A percentile compares a stretch with the other conserved stretches of the same genome.
Conservation (phyloP, 139 green algal genomes). For the Mesotaenium endlicherianum region DNA sequence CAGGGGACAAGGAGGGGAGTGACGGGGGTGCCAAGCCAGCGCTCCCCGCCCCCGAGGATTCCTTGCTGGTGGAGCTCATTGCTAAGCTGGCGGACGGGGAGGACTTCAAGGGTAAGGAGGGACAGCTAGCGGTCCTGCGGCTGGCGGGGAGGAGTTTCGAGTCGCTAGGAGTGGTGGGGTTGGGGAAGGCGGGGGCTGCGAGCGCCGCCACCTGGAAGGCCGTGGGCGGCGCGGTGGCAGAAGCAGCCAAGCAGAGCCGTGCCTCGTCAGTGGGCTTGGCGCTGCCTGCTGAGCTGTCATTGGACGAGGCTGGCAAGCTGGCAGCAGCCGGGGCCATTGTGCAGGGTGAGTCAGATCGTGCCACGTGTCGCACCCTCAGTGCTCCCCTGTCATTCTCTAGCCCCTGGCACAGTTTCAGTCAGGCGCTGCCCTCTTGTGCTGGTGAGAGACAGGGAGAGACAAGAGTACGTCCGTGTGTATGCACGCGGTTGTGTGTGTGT, state of each 20-base stretch:
- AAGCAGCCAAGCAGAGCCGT: slow-evolving; percentile 12
- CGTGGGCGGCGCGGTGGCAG: not conserved
- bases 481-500: not conserved
- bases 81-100: slow-evolving; percentile 22
- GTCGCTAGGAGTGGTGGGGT: slow-evolving; percentile 20
- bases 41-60: no score
- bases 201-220: slow-evolving; percentile 4
- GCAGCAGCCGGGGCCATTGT: slow-evolving; percentile 8
- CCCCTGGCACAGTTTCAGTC: not conserved
- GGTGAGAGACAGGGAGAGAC: not conserved
- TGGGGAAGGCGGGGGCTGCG: slow-evolving; percentile 29
- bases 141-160: slow-evolving; percentile 16
- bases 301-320: not conserved
- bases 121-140: slow-evolving; percentile 26
- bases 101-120: slow-evolving; percentile 49
- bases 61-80: no score
- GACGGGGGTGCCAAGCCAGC: no score
- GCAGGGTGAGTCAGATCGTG: not conserved
- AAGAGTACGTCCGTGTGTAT: no score
- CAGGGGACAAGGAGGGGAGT: no score
- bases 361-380: not conserved
- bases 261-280: not conserved
- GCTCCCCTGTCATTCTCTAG: not conserved
- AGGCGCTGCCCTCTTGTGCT: not conserved
- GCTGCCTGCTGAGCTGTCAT: not conserved